Percentiles rank a stretch among this genome's conserved stretches.
phyloP scores from a whole-genome alignment of 768 basidiomycete genomes.

The Tricholoma sp. region DNA sequence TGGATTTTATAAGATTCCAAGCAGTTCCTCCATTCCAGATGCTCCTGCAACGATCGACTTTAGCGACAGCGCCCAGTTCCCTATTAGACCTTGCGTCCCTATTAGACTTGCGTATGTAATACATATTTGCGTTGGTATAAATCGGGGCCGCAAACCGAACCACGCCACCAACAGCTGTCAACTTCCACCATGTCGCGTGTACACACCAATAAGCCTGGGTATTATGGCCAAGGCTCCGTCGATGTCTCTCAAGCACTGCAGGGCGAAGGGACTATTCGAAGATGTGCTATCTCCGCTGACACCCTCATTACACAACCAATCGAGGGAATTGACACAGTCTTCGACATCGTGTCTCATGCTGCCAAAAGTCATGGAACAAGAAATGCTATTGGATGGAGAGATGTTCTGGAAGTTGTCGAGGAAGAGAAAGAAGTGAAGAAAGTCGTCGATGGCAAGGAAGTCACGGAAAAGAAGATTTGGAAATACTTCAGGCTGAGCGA shows the following conservation, averaged over 20 bases:
- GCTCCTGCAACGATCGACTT: no score
- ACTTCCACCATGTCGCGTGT: slow-evolving; percentile 24
- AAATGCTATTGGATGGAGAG: slow-evolving; percentile 77
- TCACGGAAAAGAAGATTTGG: slow-evolving; percentile 90
- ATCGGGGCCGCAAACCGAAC: not conserved
- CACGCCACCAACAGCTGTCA: not conserved
- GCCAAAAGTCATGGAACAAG: slow-evolving; percentile 71
- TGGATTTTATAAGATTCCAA: no score
- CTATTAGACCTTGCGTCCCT: no score
- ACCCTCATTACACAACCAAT: slow-evolving; percentile 57
- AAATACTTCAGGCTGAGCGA: slow-evolving; percentile 90
- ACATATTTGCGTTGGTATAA: no score
- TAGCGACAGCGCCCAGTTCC: no score
- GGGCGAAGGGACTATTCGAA: slow-evolving; percentile 55
- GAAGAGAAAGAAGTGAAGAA: slow-evolving; percentile 91
- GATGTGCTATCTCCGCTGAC: slow-evolving; percentile 52
- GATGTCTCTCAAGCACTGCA: slow-evolving; percentile 40
- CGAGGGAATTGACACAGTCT: slow-evolving; percentile 76
- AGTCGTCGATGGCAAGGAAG: slow-evolving; percentile 75
- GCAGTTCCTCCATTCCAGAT: no score
- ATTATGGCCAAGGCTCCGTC: slow-evolving; percentile 60
- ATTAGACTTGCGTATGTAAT: no score
- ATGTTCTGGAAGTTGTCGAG: slow-evolving; percentile 62
- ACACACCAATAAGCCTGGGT: slow-evolving; percentile 37
- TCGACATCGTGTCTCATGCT: slow-evolving; percentile 73